Percentiles rank a stretch among this genome's conserved stretches.
These are phyloP conservation scores for Leccinum imitatum DNA, from an alignment of 768 basidiomycete species.

Conservation along the genomic window DNA sequence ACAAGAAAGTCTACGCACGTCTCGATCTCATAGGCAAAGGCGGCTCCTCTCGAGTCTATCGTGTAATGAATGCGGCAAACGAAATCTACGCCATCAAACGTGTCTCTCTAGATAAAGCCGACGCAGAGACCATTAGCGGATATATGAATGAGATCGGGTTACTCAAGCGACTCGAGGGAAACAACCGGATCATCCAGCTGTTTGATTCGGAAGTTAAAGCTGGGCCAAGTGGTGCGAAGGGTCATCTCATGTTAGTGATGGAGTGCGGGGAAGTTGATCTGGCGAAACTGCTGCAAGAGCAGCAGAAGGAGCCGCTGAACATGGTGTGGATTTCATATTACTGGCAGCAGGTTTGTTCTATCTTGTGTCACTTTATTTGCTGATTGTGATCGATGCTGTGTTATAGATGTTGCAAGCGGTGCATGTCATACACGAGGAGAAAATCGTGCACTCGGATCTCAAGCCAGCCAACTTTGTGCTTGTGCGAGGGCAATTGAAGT, in stretches of 20 bases:
- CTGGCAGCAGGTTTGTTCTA: slow-evolving; percentile 83
- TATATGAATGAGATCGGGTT: slow-evolving; percentile 97
- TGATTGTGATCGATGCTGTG: not conserved
- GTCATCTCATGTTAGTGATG: slow-evolving; percentile 85
- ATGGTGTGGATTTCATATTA: slow-evolving; percentile 95
- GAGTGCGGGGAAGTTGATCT: slow-evolving; percentile 96
- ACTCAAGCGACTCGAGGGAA: slow-evolving; percentile 91
- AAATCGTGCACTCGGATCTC: slow-evolving; percentile 97
- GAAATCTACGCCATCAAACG: slow-evolving; percentile 91
- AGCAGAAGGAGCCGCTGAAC: slow-evolving; percentile 80
- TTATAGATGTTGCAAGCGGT: slow-evolving; percentile 95
- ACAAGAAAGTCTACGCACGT: slow-evolving; percentile 80
- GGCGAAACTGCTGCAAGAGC: slow-evolving; percentile 78
- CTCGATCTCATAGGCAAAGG: slow-evolving; percentile 91
- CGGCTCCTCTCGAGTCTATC: slow-evolving; percentile 93
- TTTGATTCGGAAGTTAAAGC: slow-evolving; percentile 85
- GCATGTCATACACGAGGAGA: slow-evolving; percentile 97
- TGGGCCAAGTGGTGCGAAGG: slow-evolving; percentile 64
- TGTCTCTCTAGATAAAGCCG: slow-evolving; percentile 86
- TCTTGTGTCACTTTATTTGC: not conserved
- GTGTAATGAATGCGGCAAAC: slow-evolving; percentile 74
- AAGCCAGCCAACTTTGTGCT: slow-evolving; percentile 99
- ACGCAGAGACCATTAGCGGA: slow-evolving; percentile 83
- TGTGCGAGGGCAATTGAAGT: slow-evolving; percentile 90
- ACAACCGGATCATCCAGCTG: slow-evolving; percentile 86